Base-by-base conservation (phyloP, 2,329 filamentous ascomycete genomes). In the Daldinia sp. region DNA sequence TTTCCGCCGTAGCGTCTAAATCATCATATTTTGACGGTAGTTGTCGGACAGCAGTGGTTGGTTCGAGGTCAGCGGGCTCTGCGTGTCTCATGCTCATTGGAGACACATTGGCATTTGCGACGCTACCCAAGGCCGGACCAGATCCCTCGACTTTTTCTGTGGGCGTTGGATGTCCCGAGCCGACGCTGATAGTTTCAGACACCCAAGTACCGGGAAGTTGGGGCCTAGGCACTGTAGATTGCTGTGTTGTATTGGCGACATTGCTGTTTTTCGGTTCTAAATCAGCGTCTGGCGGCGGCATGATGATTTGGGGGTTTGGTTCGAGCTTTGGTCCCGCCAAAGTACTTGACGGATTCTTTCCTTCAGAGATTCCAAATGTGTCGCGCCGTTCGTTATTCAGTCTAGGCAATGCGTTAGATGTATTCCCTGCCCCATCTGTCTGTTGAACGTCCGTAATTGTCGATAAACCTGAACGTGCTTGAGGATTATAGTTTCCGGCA, bases 161-260 rank as follows among this genome's bases (percentile, higher is more conserved):
- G 23, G 76, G 72, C 13, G 73, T 75, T 10, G 69, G 41, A 26
- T 63, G 58, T 48, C 69, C 73, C n/a, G 74, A 74, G 41, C 60
- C 70, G 18, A 54, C 26, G 53, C 61, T 74, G 13, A 68, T 60
- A 55, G 72, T 76, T 68, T 78, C 76, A 12, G 76, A 74, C 26
- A 77, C 73, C 77, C 76, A 78, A 55, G 71, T 71, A 2, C 76
- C 78, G 30, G 76, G 76, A 60, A 79, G 68, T 41, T 72, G 67
- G 67, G 78, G 71, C 58, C 75, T 72, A 28, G 60, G 28, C 12
- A 46, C 30, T 33, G 50, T 50, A 12, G 42, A 35, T 58, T 67
- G 63, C 18, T 57, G 53, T 18, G 42, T 26, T 26, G 56, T 30
- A 23, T 44, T 55, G 18, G n/a, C 26, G 9, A 42, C 5, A 20